Evolutionary conservation across 2,329 filamentous ascomycete genomes (phyloP), one percentile per base, ranked within the genome.

Genomic region (Fusarium verticillioides): DNA sequence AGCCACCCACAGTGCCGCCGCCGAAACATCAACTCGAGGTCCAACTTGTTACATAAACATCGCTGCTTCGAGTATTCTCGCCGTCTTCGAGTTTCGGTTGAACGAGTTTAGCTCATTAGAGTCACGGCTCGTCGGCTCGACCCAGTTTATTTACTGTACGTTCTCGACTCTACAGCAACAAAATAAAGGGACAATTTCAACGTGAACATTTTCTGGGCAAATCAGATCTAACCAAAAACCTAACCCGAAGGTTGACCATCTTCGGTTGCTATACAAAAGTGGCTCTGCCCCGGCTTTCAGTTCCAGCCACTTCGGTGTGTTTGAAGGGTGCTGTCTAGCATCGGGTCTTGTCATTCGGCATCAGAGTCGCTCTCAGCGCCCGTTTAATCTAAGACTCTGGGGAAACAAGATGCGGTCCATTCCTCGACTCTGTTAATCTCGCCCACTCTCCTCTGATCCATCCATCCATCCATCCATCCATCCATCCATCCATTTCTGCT

Each of bases 341-440:
- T 61, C 56, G 32, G 26, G 53, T 60, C 56, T 74, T 63, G 72
- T 74, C 63, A 73, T 73, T 60, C 65, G 30, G 69, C 70, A 73
- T 73, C 62, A 72, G 53, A 60, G 63, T 58, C 56, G 42, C 54
- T 52, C 57, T 52, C 62, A 50, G 47, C 63, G 50, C 63, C 52
- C 59, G 53, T 70, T 61, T 68, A 57, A 70, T 64, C 62, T 46
- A 73, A 73, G 71, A 73, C 71, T 74, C 71, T 69, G 71, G 70
- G 71, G 71, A 73, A 72, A 56, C 64, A 67, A 60, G 60, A 73
- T 67, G 61, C 70, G 54, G 46, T 53, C 52, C 68, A 71, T 70
- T 70, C 68, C 61, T 64, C 54, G 23, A 54, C 34, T 39, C 43
- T 63, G 47, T 62, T 28, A n/a, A 39, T 46, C 26, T 62, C 23